phyloP scores from a whole-genome alignment of 495 filamentous ascomycete species.

The Aspergillus sclerotiicarbonarius region DNA sequence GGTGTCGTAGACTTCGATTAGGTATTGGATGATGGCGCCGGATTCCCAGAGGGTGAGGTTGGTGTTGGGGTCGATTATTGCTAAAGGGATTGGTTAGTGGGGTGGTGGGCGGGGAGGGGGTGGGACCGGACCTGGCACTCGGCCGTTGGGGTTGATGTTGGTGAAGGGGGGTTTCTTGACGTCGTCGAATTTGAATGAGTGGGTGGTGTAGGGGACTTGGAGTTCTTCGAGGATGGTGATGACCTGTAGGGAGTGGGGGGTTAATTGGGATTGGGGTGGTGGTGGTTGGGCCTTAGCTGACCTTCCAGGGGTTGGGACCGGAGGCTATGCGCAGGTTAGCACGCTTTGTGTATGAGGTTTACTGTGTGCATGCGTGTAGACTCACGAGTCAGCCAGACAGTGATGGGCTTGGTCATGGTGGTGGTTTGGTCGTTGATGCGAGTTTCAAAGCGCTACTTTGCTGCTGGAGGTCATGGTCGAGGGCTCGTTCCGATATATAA shows the following conservation, averaged over 20 bases:
- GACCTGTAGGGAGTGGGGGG: neutral
- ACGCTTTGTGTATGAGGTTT: too few relatives aligned
- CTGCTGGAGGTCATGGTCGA: too few relatives aligned
- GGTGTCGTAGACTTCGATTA: constrained; percentile 36
- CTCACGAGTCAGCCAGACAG: neutral
- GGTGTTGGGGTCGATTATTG: constrained; percentile 13
- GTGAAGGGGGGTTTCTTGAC: constrained; percentile 10
- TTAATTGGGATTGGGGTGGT: too few relatives aligned
- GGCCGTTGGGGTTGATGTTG: constrained; percentile 12
- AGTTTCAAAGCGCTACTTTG: too few relatives aligned
- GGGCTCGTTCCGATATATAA: too few relatives aligned
- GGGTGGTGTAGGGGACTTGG: neutral
- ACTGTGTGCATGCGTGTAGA: too few relatives aligned
- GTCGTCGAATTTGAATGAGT: constrained; percentile 9
- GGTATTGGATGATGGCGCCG: constrained; percentile 38
- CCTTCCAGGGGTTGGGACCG: neutral
- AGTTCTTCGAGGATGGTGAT: constrained; percentile 5
- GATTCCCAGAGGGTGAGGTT: constrained; percentile 12
- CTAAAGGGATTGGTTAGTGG: neutral
- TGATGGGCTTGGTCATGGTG: constrained; percentile 3
- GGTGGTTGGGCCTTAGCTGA: too few relatives aligned
- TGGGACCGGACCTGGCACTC: constrained; percentile 1
- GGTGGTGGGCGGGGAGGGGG: neutral
- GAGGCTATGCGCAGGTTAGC: neutral
- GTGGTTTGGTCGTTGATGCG: neutral